Percentiles rank a stretch among this genome's conserved stretches.
Conservation (phyloP, 129 eudicot genomes). For the Erigeron canadensis region DNA sequence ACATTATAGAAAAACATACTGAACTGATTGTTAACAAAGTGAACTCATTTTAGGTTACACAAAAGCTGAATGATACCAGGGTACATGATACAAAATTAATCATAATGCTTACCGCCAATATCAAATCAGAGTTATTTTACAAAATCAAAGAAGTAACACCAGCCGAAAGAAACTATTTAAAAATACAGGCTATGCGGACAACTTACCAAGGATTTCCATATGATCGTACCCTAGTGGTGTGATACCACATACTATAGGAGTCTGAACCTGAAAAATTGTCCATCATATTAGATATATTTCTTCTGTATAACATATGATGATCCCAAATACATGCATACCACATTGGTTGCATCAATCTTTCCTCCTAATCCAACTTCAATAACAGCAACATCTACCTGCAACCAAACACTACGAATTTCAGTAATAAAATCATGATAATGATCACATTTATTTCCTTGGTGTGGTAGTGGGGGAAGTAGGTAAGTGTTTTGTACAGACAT, state of each 20-base stretch:
- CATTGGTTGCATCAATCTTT: conserved; percentile 88
- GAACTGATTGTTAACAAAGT: neutral
- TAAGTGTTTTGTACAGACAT: neutral
- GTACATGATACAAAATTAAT: neutral
- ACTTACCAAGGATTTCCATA: conserved; percentile 86
- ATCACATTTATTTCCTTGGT: neutral
- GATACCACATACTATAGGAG: conserved; percentile 91
- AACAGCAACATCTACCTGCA: conserved; percentile 91
- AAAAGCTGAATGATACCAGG: neutral
- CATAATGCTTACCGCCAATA: neutral
- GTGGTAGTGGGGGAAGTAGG: neutral
- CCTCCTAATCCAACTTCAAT: conserved; percentile 98
- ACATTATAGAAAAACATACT: neutral
- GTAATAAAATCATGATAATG: neutral
- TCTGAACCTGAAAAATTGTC: conserved; percentile 56
- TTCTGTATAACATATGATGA: neutral
- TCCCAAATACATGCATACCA: conserved; percentile 49
- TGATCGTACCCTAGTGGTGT: conserved; percentile 98
- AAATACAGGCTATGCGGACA: neutral
- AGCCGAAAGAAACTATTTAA: neutral
- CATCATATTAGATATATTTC: conserved; percentile 13
- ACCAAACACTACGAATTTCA: conserved; percentile 10
- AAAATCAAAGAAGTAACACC: neutral
- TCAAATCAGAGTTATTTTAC: neutral
- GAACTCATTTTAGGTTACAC: neutral